Conservation (phyloP, 2,329 filamentous ascomycete species). For the Tympanopsis confertula region DNA sequence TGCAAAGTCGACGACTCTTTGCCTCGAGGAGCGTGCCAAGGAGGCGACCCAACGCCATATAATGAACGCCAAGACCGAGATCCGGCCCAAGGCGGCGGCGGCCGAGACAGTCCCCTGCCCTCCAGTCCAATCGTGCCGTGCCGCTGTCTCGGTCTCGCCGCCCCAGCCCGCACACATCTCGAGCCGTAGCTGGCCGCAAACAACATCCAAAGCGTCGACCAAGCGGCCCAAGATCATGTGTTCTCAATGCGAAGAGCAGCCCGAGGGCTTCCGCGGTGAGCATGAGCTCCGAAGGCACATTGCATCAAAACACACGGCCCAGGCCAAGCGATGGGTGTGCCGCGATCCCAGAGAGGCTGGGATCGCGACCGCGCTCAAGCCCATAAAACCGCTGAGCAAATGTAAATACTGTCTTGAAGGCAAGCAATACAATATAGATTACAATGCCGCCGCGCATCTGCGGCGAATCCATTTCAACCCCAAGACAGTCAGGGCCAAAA, state of each 20-base stretch:
- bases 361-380: slow-evolving; percentile 29
- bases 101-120: slow-evolving; percentile 7
- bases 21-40: slow-evolving; percentile 30
- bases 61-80: slow-evolving; percentile 22
- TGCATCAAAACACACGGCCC: slow-evolving; percentile 48
- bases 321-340: slow-evolving; percentile 46
- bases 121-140: slow-evolving; percentile 5
- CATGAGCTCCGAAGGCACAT: slow-evolving; percentile 67
- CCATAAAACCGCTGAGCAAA: slow-evolving; percentile 55
- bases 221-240: slow-evolving; percentile 61
- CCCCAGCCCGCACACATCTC: slow-evolving; percentile 1
- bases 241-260: slow-evolving; percentile 56
- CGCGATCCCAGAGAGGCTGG: slow-evolving; percentile 34
- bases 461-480: slow-evolving; percentile 78
- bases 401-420: slow-evolving; percentile 72
- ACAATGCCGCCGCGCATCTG: slow-evolving; percentile 87
- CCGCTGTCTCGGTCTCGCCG: background rate
- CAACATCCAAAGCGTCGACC: slow-evolving; percentile 31
- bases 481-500: slow-evolving; percentile 34
- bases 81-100: slow-evolving; percentile 30
- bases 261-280: slow-evolving; percentile 72
- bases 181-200: slow-evolving; percentile 12
- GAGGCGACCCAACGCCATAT: slow-evolving; percentile 33
- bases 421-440: slow-evolving; percentile 83
- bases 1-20: slow-evolving; percentile 31